Conservation (phyloP, 1,284 basidiomycete genomes). For the Fereydounia khargensis region DNA sequence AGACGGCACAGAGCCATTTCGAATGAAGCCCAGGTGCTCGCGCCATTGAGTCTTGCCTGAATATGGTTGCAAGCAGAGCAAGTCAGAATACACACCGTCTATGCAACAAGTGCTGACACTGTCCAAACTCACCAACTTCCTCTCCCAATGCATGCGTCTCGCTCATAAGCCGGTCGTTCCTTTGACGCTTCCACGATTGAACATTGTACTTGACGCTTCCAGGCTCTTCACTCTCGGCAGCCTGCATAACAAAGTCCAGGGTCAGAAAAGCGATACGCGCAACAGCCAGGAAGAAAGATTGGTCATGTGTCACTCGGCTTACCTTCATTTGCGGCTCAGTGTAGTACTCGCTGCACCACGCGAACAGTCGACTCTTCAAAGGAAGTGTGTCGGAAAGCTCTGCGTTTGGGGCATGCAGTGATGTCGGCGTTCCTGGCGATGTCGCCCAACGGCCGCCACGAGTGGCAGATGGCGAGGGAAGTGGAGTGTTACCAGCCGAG, state of each 20-base stretch:
- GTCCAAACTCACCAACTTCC: constrained; percentile 66
- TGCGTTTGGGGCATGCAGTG: constrained; percentile 4
- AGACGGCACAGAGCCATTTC: constrained; percentile 61
- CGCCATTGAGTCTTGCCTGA: too few species aligned
- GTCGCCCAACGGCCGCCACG: constrained; percentile 28
- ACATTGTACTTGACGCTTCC: constrained; percentile 91
- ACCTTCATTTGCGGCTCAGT: constrained; percentile 81
- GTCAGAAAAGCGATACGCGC: too few species aligned
- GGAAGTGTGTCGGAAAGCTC: constrained; percentile 65
- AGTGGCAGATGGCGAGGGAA: constrained; percentile 23
- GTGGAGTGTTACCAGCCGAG: constrained; percentile 29
- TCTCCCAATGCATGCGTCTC: constrained; percentile 70
- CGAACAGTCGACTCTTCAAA: constrained; percentile 85
- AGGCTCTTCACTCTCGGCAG: constrained; percentile 91
- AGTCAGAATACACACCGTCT: too few species aligned
- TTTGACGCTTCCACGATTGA: constrained; percentile 88
- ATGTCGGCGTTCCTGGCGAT: constrained; percentile 6
- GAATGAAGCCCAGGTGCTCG: constrained; percentile 71
- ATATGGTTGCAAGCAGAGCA: background rate
- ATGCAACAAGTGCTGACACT: too few species aligned
- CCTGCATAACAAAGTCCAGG: constrained; percentile 3
- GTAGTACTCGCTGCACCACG: constrained; percentile 96
- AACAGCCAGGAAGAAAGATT: background rate
- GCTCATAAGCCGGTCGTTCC: constrained; percentile 78
- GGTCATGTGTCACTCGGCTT: background rate